Evolutionary conservation across 1,284 basidiomycete species (phyloP).

Genomic region (Ceratobasidium theobromae): DNA sequence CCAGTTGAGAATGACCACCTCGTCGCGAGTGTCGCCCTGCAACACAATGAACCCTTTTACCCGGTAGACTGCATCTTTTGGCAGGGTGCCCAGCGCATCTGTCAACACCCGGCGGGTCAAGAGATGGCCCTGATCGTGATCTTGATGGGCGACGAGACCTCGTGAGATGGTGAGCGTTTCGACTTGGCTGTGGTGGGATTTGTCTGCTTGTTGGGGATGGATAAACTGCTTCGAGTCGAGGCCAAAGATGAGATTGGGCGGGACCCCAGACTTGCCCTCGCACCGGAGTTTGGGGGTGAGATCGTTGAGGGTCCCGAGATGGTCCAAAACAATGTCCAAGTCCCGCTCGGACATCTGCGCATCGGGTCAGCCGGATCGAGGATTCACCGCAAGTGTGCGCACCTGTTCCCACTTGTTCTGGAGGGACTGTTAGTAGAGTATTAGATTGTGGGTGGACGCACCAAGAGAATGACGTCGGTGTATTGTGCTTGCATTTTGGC

Average conservation of each 20-base stretch:
- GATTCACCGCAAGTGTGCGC: not conserved
- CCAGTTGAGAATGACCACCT: constrained; percentile 76
- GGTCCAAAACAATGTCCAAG: constrained; percentile 79
- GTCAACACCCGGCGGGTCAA: constrained; percentile 44
- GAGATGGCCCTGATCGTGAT: constrained; percentile 41
- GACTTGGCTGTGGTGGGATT: constrained; percentile 73
- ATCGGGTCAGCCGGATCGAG: not conserved
- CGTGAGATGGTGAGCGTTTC: constrained; percentile 68
- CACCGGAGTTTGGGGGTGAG: constrained; percentile 79
- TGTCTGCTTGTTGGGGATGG: constrained; percentile 38
- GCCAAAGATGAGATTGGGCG: constrained; percentile 78
- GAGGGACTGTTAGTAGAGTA: constrained; percentile 5
- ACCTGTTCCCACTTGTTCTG: constrained; percentile 85
- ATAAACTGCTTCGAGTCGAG: constrained; percentile 76
- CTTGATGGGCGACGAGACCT: constrained; percentile 43
- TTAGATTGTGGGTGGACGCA: constrained; percentile 45
- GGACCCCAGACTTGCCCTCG: constrained; percentile 62
- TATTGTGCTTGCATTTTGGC: constrained; percentile 93
- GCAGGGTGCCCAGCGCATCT: constrained; percentile 54
- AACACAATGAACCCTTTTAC: constrained; percentile 80
- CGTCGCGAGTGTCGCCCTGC: constrained; percentile 31
- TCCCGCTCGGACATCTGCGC: constrained; percentile 61
- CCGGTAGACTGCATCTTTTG: constrained; percentile 70
- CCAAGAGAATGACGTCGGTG: constrained; percentile 83
- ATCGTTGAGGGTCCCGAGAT: constrained; percentile 86